Conservation (phyloP, 352 stramenopile species). For the Globisporangium takayamanum region DNA sequence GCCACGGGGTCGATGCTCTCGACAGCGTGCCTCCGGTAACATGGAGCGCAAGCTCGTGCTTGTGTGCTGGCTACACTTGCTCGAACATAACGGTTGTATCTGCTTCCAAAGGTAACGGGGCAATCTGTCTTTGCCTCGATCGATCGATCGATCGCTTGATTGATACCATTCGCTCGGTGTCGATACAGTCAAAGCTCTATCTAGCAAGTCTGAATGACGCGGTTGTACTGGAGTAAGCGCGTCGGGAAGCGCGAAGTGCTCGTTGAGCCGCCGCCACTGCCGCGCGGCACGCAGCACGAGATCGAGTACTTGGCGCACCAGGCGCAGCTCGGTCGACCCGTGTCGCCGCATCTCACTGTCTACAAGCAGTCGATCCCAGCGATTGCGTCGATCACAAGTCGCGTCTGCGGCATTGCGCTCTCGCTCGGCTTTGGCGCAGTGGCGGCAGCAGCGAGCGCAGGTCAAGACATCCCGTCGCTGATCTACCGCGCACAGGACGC, state of each 20-base stretch:
- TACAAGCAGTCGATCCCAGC: slow-evolving; percentile 89
- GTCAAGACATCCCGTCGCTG: slow-evolving; percentile 44
- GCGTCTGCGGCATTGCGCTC: slow-evolving; percentile 79
- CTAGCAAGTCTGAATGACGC: too few relatives aligned
- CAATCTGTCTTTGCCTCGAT: too few relatives aligned
- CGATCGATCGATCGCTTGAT: too few relatives aligned
- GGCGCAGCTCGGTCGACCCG: slow-evolving; percentile 66
- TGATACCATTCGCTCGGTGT: too few relatives aligned
- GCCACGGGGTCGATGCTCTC: too few relatives aligned
- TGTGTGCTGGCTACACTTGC: too few relatives aligned
- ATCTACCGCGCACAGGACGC: slow-evolving; percentile 45
- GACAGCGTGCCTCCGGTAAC: too few relatives aligned
- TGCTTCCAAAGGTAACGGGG: too few relatives aligned
- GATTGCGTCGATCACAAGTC: slow-evolving; percentile 88
- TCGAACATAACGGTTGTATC: too few relatives aligned
- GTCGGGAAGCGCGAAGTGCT: neutral
- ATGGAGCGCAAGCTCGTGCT: too few relatives aligned
- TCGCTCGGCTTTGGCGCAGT: slow-evolving; percentile 59
- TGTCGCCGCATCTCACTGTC: slow-evolving; percentile 90
- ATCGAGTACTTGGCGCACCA: slow-evolving; percentile 65
- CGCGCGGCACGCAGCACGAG: neutral
- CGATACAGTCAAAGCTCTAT: too few relatives aligned
- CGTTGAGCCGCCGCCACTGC: neutral
- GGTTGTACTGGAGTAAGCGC: neutral
- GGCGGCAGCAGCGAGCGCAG: slow-evolving; percentile 47